Percentiles rank a stretch among this genome's conserved stretches.
Conservation (phyloP, 495 filamentous ascomycete genomes). For the Immersiella caudata region DNA sequence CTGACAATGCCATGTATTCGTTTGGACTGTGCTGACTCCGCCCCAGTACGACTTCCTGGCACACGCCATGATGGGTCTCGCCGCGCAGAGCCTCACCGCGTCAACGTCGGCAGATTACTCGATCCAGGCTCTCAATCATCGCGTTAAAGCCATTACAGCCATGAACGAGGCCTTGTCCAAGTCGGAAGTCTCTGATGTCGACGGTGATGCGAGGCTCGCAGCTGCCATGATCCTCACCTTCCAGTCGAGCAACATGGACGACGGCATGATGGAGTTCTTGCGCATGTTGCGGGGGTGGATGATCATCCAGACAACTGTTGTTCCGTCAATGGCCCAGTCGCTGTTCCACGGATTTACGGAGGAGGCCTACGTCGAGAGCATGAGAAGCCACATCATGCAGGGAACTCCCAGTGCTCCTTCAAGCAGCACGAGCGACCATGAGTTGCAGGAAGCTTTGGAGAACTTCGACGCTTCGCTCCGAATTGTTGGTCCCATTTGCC, state of each 20-base stretch:
- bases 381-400: constrained; percentile 4
- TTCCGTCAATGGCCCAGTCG: constrained; percentile 33
- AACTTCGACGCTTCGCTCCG: not conserved
- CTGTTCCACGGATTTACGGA: constrained; percentile 38
- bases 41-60: constrained; percentile 38
- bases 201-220: constrained; percentile 47
- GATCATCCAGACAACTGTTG: constrained; percentile 41
- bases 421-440: not conserved
- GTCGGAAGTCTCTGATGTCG: constrained; percentile 23
- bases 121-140: constrained; percentile 41
- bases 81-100: constrained; percentile 43
- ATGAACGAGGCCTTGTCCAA: constrained; percentile 39
- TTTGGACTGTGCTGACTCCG: not conserved
- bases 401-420: too few species aligned
- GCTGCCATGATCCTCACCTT: constrained; percentile 50
- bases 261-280: constrained; percentile 53
- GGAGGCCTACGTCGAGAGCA: constrained; percentile 26
- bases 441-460: constrained; percentile 15
- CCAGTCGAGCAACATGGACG: constrained; percentile 51
- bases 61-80: constrained; percentile 50
- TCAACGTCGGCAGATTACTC: constrained; percentile 27
- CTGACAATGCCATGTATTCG: not conserved
- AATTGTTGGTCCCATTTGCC: constrained; percentile 6
- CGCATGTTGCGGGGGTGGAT: constrained; percentile 53
- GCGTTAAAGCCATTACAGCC: constrained; percentile 44